These are phyloP conservation scores for Myxozyma nipponensis DNA, from an alignment of 805 yeast species.

Conservation along the genomic window DNA sequence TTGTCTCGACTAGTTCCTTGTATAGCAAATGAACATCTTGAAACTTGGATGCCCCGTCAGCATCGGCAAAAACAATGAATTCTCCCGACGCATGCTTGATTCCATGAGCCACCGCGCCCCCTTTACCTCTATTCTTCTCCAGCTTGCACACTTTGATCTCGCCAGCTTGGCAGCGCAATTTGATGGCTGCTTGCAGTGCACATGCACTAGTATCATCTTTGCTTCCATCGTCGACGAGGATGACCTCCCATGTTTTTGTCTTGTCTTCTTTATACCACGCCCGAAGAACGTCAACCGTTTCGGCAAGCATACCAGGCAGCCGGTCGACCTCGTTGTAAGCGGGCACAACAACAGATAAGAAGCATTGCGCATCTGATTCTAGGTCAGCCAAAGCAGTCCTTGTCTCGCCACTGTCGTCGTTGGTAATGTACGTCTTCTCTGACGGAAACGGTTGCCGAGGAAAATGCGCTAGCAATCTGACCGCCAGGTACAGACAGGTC, in stretches of 20 bases:
- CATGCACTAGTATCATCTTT: slow-evolving; percentile 70
- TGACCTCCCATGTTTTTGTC: slow-evolving; percentile 58
- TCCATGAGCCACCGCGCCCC: slow-evolving; percentile 96
- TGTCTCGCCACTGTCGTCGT: slow-evolving; percentile 2
- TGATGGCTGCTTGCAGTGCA: slow-evolving; percentile 45
- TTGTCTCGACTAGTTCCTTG: slow-evolving; percentile 40
- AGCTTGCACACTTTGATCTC: slow-evolving; percentile 66
- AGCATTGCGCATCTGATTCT: slow-evolving; percentile 37
- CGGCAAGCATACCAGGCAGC: slow-evolving; percentile 66
- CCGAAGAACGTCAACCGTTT: slow-evolving; percentile 40
- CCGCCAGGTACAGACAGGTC: too few relatives aligned
- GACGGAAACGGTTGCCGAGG: slow-evolving; percentile 19
- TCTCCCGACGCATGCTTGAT: slow-evolving; percentile 68
- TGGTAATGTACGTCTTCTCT: slow-evolving; percentile 14
- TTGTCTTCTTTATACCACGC: slow-evolving; percentile 25
- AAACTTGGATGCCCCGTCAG: slow-evolving; percentile 92
- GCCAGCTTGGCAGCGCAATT: slow-evolving; percentile 41
- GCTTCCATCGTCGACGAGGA: slow-evolving; percentile 91
- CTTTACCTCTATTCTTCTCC: slow-evolving; percentile 81
- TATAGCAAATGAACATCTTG: slow-evolving; percentile 47
- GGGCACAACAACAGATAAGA: slow-evolving; percentile 81
- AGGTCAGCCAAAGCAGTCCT: background rate
- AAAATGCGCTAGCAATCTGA: slow-evolving; percentile 18
- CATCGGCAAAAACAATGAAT: slow-evolving; percentile 85
- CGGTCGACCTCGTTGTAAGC: slow-evolving; percentile 83